Evolutionary conservation across 768 basidiomycete genomes (phyloP), one percentile per base, ranked within the genome.

Genomic region (Agrocybe chaxingu): DNA sequence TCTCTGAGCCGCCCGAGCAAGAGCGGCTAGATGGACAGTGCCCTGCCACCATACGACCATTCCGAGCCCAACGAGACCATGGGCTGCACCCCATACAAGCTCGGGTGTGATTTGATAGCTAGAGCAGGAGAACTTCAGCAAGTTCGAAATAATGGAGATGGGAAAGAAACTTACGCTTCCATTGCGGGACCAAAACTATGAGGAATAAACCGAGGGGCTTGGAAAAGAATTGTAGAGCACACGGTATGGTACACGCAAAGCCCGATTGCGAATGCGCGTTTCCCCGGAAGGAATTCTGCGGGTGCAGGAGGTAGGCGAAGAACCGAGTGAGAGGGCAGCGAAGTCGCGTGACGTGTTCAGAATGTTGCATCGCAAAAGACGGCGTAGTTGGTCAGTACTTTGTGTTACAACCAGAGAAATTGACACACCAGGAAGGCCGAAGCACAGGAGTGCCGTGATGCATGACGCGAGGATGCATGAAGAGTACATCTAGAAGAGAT

Each of bases 11-110:
- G 56, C 64, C 18, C 73, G 68, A 31, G 73, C 66, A 59, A 75
- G 66, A 18, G 66, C 68, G 24, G 78, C 71, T 35, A 80, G 67
- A 32, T 72, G 77, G 43, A 90, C 69, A 2, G 89, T 92, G 12
- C 64, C 71, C 67, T 92, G 90, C 90, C 90, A 92, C 90, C 90
- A 92, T 3, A 78, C 63, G 7, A 87, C 79, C 76, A 92, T 85
- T 46, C 76, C 78, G 5, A 92, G 65, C 8, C 89, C 85, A 32
- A 92, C 51, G 41, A 87, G 12, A 12, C 90, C 90, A 56, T 92
- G 90, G 13, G 80, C 59, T 5, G 75, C 78, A 0, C 87, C 89
- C 89, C 89, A 91, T 1, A 81, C 66, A 24, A 71, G 62, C 64
- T 92, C 90, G 0, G 90, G 90, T 0, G 87, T 89, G 19, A 87